Conservation (phyloP, 352 stramenopile species). For the Phytophthora pluvialis region DNA sequence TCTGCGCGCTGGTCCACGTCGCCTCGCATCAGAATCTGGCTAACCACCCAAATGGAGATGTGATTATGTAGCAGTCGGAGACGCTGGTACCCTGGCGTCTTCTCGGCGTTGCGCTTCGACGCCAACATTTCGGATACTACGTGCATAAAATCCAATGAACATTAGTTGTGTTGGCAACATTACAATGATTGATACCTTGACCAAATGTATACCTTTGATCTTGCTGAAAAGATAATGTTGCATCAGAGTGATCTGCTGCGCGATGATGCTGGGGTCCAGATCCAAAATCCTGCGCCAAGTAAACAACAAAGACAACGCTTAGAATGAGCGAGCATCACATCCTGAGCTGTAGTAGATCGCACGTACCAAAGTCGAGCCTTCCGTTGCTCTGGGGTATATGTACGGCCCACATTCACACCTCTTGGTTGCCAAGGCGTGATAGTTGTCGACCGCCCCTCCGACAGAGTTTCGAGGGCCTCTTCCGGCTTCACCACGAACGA, state of each 20-base stretch:
- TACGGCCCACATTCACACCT: constrained; percentile 46
- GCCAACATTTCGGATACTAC: constrained; percentile 82
- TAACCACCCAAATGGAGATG: constrained; percentile 87
- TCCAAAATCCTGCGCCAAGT: constrained; percentile 66
- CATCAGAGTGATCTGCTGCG: constrained; percentile 86
- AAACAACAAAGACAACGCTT: background rate
- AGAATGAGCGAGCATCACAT: background rate
- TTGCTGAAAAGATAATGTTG: constrained; percentile 91
- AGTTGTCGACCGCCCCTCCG: constrained; percentile 41
- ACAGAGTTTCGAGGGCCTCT: constrained; percentile 34
- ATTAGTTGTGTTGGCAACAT: background rate
- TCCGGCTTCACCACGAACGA: constrained; percentile 71
- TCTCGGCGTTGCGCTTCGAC: constrained; percentile 75
- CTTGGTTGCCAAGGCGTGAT: constrained; percentile 66
- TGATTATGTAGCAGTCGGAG: constrained; percentile 87
- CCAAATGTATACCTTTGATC: constrained; percentile 64
- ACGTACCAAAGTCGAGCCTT: constrained; percentile 66
- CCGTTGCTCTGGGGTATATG: constrained; percentile 36
- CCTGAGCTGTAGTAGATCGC: background rate
- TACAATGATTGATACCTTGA: background rate
- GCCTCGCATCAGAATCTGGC: constrained; percentile 75
- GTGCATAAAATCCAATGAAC: background rate
- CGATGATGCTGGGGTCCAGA: constrained; percentile 77
- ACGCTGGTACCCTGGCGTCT: constrained; percentile 84
- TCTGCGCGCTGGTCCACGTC: constrained; percentile 84